These are phyloP conservation scores for Lachancea cidri DNA, from an alignment of 805 yeast genomes.

Conservation along the genomic window DNA sequence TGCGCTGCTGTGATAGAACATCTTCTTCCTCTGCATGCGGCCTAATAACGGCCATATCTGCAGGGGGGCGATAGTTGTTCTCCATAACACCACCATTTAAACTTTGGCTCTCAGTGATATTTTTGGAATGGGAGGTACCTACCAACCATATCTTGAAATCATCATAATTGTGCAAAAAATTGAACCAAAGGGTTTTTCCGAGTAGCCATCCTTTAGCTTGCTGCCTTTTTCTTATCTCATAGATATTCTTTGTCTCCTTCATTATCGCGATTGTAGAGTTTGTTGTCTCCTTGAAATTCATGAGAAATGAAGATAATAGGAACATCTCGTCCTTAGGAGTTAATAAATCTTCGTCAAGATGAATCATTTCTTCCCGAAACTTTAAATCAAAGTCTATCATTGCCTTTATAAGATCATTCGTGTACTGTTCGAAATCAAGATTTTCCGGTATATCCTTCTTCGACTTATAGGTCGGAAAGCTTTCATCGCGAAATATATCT, in stretches of 20 bases:
- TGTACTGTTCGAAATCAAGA: conserved; percentile 24
- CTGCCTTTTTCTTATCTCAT: conserved; percentile 27
- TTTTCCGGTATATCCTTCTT: conserved; percentile 19
- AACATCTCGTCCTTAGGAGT: conserved; percentile 48
- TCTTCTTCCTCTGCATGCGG: conserved; percentile 27
- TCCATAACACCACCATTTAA: conserved; percentile 29
- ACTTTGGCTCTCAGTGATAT: conserved; percentile 34
- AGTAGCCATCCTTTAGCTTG: conserved; percentile 35
- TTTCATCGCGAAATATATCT: conserved; percentile 13
- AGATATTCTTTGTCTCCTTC: conserved; percentile 29
- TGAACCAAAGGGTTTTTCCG: conserved; percentile 40
- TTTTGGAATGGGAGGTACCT: conserved; percentile 14
- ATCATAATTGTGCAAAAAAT: conserved; percentile 32
- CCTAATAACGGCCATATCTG: conserved; percentile 19
- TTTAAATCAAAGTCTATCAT: conserved; percentile 33
- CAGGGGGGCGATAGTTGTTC: conserved; percentile 6
- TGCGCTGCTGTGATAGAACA: conserved; percentile 20
- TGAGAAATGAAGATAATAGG: conserved; percentile 43
- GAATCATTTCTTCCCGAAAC: conserved; percentile 33
- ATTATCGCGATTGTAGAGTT: conserved; percentile 31
- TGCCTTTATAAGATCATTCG: conserved; percentile 27
- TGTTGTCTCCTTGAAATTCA: conserved; percentile 41
- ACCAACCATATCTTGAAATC: conserved; percentile 36
- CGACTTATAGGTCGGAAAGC: conserved; percentile 10
- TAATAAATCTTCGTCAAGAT: conserved; percentile 29